These are phyloP conservation scores for Hibiscus trionum DNA, from an alignment of 345 rosid genomes.

Conservation along the genomic window DNA sequence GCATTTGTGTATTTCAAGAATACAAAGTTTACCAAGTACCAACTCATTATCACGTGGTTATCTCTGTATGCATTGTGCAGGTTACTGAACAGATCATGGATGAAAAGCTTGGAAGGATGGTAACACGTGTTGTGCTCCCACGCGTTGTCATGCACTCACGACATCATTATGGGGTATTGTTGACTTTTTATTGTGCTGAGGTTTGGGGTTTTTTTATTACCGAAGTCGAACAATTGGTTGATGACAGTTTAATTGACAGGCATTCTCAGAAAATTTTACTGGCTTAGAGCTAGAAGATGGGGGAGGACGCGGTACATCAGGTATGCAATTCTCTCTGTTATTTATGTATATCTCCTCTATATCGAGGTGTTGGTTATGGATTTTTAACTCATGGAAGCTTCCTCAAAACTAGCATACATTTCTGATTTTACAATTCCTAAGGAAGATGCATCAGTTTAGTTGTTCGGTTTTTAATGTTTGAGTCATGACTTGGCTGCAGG, in stretches of 20 bases:
- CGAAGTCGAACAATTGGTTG: not conserved
- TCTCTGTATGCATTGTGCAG: slow-evolving; percentile 30
- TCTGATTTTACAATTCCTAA: not conserved
- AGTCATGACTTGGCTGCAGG: slow-evolving; percentile 37
- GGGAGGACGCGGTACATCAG: slow-evolving; percentile 99
- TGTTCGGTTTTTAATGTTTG: slow-evolving; percentile 1
- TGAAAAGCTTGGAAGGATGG: slow-evolving; percentile 87
- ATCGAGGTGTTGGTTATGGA: not conserved
- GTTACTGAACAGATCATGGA: slow-evolving; percentile 86
- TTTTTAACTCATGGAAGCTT: not conserved
- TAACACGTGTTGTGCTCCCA: slow-evolving; percentile 94
- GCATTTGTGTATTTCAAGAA: not conserved
- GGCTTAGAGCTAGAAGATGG: slow-evolving; percentile 99
- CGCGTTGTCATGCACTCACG: slow-evolving; percentile 94
- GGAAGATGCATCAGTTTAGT: not conserved
- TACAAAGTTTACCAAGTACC: not conserved
- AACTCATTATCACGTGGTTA: not conserved
- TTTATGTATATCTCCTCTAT: not conserved
- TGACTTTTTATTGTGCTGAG: not conserved
- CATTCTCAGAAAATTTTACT: slow-evolving; percentile 87
- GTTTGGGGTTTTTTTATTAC: not conserved
- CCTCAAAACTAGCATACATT: not conserved
- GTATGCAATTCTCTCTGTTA: slow-evolving; percentile 22
- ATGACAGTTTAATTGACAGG: slow-evolving; percentile 36
- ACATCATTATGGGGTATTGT: slow-evolving; percentile 85